A percentile compares a stretch with the other conserved stretches of the same genome.
Evolutionary conservation across 225 moss, liverwort and hornwort species (phyloP).

Genomic region (Antitrichia curtipendula): DNA sequence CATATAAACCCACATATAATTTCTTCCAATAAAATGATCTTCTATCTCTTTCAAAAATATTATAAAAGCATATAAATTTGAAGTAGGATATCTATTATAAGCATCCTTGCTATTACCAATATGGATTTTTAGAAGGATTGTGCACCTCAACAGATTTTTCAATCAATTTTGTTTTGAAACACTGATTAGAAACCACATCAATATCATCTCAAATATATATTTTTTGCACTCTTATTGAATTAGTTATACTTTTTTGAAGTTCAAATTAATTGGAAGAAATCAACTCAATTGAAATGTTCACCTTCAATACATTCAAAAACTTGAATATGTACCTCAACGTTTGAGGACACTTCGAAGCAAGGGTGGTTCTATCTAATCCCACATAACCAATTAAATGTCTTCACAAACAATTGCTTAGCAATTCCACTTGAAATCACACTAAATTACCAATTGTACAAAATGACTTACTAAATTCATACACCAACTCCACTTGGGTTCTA

Average conservation of each 20-base stretch:
- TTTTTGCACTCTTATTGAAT: not conserved
- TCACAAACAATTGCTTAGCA: not conserved
- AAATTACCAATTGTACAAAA: too few relatives aligned
- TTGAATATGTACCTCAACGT: not conserved
- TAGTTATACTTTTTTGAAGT: not conserved
- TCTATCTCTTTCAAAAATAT: not conserved
- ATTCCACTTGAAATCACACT: not conserved
- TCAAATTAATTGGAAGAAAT: not conserved
- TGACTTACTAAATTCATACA: too few relatives aligned
- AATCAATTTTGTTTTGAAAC: not conserved
- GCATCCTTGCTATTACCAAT: not conserved
- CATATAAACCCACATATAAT: rapidly evolving
- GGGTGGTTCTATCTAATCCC: not conserved
- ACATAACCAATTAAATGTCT: not conserved
- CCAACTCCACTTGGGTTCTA: too few relatives aligned
- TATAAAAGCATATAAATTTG: not conserved
- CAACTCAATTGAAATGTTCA: not conserved
- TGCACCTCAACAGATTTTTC: not conserved
- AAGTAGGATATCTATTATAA: not conserved
- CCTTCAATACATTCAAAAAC: not conserved
- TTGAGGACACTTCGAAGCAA: not conserved
- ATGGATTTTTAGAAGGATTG: not conserved
- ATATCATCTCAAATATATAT: too few relatives aligned
- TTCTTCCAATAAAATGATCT: not conserved
- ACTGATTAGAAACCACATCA: not conserved